Evolutionary conservation across 2,329 filamentous ascomycete genomes (phyloP), one percentile per base, ranked within the genome.

Genomic region (Diaporthe caulivora): DNA sequence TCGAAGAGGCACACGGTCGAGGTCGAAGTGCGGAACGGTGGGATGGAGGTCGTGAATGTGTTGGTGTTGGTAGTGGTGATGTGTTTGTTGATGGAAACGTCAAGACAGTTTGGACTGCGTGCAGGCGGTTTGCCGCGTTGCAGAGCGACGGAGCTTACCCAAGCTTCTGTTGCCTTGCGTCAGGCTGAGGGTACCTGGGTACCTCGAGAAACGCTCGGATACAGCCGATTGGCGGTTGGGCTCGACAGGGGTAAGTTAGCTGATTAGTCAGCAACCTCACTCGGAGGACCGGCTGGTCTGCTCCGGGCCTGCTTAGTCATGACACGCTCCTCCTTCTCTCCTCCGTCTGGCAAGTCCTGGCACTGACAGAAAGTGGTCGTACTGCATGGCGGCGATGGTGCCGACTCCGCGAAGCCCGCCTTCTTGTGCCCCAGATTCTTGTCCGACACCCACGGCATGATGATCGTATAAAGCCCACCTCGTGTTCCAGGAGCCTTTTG

Each of bases 161-260:
- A 81, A 81, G 80, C 80, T 81, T 76, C 79, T 80, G 81, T 76
- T 82, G 81, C 81, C 81, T 82, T 82, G 80, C 75, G 71, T 49
- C 58, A 72, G 70, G 70, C 58, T 68, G 40, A 42, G 29, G 26
- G 53, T 55, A 40, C 34, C 58, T 70, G 68, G 58, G 51, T 51
- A 67, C 64, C 29, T 62, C 18, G 34, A 34, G 5, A 40, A 10
- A 40, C 6, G 7, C 37, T 40, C 55, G 55, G 55, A 60, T 60
- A 51, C 29, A 17, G 26, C 57, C 10, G 37, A 13, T 18, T 8
- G 49, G 40, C 40, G 29, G 31, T n/a, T 7, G 49, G 34, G 11
- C 7, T 4, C 9, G 6, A 21, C 18, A 10, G 5, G 2, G 17
- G 24, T 62, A 31, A 62, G 60, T 49, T 29, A 65, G 15, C 44